These are phyloP conservation scores for Cyclanthera cordifolia DNA, from an alignment of 306 rosid genomes.

Conservation along the genomic window DNA sequence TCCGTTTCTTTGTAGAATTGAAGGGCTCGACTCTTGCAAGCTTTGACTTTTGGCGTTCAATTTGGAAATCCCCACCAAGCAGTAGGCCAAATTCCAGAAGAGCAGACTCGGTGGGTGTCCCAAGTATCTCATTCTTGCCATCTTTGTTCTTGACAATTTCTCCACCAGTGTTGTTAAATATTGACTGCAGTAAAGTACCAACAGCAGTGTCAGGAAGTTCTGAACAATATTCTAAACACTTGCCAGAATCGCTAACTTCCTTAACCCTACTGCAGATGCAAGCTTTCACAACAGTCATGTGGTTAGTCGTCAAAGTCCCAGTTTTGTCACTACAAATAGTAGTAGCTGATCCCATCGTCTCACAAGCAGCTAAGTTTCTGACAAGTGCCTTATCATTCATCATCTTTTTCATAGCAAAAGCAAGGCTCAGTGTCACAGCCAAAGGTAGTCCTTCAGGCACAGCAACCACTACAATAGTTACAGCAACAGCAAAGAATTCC, in stretches of 20 bases:
- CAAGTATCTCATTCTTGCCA: constrained; percentile 57
- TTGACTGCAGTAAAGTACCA: constrained; percentile 61
- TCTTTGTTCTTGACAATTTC: constrained; percentile 71
- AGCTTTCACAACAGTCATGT: constrained; percentile 89
- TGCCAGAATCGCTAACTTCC: constrained; percentile 41
- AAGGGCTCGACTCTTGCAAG: constrained; percentile 86
- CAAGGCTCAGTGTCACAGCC: constrained; percentile 96
- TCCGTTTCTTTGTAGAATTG: constrained; percentile 73
- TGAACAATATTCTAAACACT: constrained; percentile 34
- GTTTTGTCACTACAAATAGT: constrained; percentile 97
- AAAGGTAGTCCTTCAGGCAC: constrained; percentile 98
- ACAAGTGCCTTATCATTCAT: constrained; percentile 99
- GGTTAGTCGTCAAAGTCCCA: constrained; percentile 90
- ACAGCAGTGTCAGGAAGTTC: constrained; percentile 58
- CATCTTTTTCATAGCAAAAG: constrained; percentile 98
- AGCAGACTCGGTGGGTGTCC: constrained; percentile 89
- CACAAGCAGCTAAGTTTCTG: constrained; percentile 93
- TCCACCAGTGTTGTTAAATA: constrained; percentile 91
- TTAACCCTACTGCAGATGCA: constrained; percentile 57
- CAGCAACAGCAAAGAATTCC: constrained; percentile 90
- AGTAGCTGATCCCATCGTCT: constrained; percentile 98
- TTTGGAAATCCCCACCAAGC: constrained; percentile 66
- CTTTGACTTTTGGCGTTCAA: constrained; percentile 41
- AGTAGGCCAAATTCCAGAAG: constrained; percentile 67
- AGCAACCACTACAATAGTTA: constrained; percentile 93